Evolutionary conservation across 2,329 filamentous ascomycete genomes (phyloP).

Genomic region (Beauveria varroae): DNA sequence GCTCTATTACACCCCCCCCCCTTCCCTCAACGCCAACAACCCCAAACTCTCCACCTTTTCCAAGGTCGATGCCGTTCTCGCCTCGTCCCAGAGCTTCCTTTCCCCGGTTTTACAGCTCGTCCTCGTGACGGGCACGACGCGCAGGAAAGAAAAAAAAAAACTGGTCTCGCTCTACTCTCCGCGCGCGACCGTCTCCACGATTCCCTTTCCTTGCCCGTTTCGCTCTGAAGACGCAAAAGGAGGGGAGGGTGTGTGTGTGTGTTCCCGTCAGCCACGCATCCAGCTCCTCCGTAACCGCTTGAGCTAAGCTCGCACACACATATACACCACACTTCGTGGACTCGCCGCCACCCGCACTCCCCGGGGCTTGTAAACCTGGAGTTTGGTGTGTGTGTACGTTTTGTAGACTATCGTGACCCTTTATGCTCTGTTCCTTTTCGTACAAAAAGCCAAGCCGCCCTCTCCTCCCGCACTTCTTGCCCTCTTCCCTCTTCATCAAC

Average conservation of each 20-base stretch:
- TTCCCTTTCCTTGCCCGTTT: neutral
- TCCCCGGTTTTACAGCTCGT: conserved; percentile 7
- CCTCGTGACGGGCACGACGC: conserved; percentile 2
- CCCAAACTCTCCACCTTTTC: conserved; percentile 8
- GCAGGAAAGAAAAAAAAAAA: neutral
- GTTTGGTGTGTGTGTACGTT: neutral
- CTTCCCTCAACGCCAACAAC: neutral
- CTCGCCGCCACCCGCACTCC: conserved; percentile 2
- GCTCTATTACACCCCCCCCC: neutral
- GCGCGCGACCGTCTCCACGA: neutral
- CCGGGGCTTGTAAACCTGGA: neutral
- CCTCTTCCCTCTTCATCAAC: neutral
- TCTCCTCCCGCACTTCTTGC: neutral
- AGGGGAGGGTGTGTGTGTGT: neutral
- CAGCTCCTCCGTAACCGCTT: conserved; percentile 3
- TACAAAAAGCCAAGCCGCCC: conserved; percentile 4
- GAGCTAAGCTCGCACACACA: neutral
- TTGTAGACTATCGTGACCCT: conserved; percentile 6
- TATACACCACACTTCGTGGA: neutral
- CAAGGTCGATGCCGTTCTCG: conserved; percentile 11
- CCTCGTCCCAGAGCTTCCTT: neutral
- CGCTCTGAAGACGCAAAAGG: neutral
- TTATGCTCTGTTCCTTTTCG: neutral
- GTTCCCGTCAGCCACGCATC: neutral
- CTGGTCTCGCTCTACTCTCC: neutral